Percentiles rank a stretch among this genome's conserved stretches.
These are phyloP conservation scores for Ogataea thermomethanolica DNA, from an alignment of 805 yeast species.

Conservation along the genomic window DNA sequence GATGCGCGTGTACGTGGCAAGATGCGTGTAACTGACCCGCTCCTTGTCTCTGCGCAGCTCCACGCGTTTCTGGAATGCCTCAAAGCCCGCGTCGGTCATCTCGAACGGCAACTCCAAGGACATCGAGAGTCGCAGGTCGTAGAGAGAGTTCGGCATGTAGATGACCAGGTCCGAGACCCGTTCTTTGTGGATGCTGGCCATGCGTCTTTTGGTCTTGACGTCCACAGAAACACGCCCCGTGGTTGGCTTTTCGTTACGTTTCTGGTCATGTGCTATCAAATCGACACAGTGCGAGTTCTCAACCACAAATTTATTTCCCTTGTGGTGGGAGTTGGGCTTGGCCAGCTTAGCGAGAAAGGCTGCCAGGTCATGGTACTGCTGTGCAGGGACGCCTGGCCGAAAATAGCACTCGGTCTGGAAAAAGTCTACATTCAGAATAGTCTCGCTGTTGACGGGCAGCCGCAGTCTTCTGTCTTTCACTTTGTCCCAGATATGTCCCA, in stretches of 20 bases:
- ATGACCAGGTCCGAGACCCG: constrained; percentile 70
- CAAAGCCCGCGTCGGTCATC: constrained; percentile 48
- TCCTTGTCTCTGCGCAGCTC: constrained; percentile 63
- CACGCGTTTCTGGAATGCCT: constrained; percentile 47
- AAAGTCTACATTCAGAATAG: constrained; percentile 47
- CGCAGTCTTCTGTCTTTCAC: constrained; percentile 57
- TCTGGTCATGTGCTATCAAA: constrained; percentile 56
- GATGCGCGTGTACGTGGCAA: constrained; percentile 67
- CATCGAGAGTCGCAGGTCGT: constrained; percentile 73
- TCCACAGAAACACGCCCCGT: constrained; percentile 66
- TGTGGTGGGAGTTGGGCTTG: constrained; percentile 20
- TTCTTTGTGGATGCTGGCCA: constrained; percentile 68
- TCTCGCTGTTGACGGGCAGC: constrained; percentile 67
- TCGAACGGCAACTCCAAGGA: constrained; percentile 74
- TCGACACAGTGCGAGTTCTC: constrained; percentile 64
- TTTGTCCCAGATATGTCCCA: constrained; percentile 68
- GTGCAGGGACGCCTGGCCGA: constrained; percentile 63
- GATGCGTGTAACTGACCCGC: constrained; percentile 67
- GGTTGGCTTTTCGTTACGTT: constrained; percentile 62
- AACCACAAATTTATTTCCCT: constrained; percentile 47
- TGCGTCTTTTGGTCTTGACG: constrained; percentile 59
- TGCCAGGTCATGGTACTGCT: constrained; percentile 54
- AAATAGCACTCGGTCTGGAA: constrained; percentile 54
- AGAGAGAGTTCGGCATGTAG: constrained; percentile 70
- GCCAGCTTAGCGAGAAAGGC: constrained; percentile 55